Evolutionary conservation across 108 stramenopile genomes (phyloP).

Genomic region (Cylindrotheca closterium): DNA sequence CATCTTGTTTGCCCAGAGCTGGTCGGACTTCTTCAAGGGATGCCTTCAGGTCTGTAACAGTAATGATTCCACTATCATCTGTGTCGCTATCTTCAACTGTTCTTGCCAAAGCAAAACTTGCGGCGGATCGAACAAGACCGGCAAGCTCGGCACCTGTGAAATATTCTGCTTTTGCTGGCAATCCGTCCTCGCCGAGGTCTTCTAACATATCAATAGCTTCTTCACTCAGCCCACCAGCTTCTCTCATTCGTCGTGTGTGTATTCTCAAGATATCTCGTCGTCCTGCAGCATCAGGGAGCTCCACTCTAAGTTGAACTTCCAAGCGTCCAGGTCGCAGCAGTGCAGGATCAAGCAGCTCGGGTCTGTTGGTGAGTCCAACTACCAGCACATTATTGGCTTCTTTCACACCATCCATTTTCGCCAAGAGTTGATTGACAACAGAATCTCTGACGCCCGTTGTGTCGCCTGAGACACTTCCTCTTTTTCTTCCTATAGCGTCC

Average conservation of each 20-base stretch:
- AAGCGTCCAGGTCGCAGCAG: constrained; percentile 85
- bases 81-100: constrained; percentile 36
- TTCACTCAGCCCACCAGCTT: constrained; percentile 59
- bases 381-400: constrained; percentile 74
- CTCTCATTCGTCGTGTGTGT: constrained; percentile 86
- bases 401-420: constrained; percentile 91
- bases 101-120: constrained; percentile 77
- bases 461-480: constrained; percentile 69
- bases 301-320: constrained; percentile 85
- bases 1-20: constrained; percentile 75
- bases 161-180: constrained; percentile 47
- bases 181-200: constrained; percentile 35
- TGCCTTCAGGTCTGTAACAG: constrained; percentile 45
- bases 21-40: constrained; percentile 70
- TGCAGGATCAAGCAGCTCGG: constrained; percentile 82
- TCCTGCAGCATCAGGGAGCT: constrained; percentile 68
- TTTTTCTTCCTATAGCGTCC: constrained; percentile 82
- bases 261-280: constrained; percentile 83
- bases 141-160: constrained; percentile 91
- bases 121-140: constrained; percentile 84
- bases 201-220: constrained; percentile 53
- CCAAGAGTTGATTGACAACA: constrained; percentile 89
- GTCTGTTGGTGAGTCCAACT: constrained; percentile 87
- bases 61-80: constrained; percentile 37
- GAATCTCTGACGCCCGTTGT: constrained; percentile 75